These are phyloP conservation scores for Silene conica DNA, from an alignment of 148 eudicot species.

Conservation along the genomic window DNA sequence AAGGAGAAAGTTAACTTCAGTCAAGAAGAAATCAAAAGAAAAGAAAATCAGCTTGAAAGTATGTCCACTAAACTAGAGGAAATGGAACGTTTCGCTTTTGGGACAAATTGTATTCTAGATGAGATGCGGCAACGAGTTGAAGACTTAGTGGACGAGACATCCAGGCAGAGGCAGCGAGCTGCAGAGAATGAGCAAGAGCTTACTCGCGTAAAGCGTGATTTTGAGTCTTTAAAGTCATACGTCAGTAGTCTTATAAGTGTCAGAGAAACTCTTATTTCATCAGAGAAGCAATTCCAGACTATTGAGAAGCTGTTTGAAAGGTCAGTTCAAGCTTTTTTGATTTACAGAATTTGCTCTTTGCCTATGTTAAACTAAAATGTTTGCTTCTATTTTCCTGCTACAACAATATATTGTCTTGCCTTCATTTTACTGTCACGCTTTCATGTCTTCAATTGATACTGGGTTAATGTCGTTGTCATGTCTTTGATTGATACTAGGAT, in stretches of 20 bases:
- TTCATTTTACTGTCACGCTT: neutral
- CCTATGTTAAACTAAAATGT: neutral
- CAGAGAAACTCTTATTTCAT: constrained; percentile 86
- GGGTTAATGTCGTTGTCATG: neutral
- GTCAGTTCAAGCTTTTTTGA: constrained; percentile 43
- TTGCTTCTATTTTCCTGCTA: neutral
- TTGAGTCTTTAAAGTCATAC: constrained; percentile 84
- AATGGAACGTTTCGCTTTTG: constrained; percentile 78
- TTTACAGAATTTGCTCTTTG: neutral
- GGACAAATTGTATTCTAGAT: constrained; percentile 61
- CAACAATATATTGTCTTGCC: neutral
- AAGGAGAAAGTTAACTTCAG: constrained; percentile 72
- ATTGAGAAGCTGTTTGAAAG: constrained; percentile 92
- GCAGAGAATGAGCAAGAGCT: constrained; percentile 87
- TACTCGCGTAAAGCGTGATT: constrained; percentile 77
- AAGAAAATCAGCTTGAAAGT: constrained; percentile 66
- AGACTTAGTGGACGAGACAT: constrained; percentile 86
- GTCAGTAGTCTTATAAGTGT: constrained; percentile 85
- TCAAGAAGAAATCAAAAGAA: constrained; percentile 70
- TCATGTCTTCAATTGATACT: neutral
- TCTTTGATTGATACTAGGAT: neutral
- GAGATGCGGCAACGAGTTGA: constrained; percentile 91
- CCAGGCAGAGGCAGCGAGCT: constrained; percentile 85
- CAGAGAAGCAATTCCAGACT: constrained; percentile 89
- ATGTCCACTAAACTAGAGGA: constrained; percentile 80